Base-by-base conservation (phyloP, 805 yeast species). In the Saccharomycopsis capsularis region DNA sequence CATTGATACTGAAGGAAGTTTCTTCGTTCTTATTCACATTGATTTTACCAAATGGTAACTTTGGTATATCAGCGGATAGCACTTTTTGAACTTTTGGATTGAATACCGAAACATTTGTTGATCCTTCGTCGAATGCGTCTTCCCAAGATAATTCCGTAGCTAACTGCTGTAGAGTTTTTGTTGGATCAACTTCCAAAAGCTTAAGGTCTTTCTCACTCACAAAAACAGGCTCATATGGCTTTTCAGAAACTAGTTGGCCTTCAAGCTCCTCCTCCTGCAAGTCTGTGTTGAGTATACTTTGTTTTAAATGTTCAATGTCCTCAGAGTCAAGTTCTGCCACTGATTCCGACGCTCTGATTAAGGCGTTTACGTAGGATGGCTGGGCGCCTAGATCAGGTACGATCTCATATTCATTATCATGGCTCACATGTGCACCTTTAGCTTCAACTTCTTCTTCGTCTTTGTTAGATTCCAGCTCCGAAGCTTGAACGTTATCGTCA, bases 221-320 rank as follows among this genome's bases (percentile, higher is more conserved):
- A 50, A 78, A 78, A n/a, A 56, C 56, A 0, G 91, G 91, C 61
- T 85, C 93, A 59, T 76, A 85, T 2, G 79, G 83, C 57, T 78
- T 82, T 55, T 81, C 85, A 43, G 74, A 69, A 4, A 82, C 70
- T 19, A 79, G 60, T 2, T 71, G 74, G 5, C 45, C 36, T 37
- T 59, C 55, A n/a, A n/a, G n/a, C 13, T 48, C 58, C 9, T 47
- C 44, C 37, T 47, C 48, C 36, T 45, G 63, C 65, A 63, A 9
- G 60, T 46, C 48, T 13, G 40, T 24, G 11, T 40, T 45, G 27
- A 46, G 18, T 15, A 41, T 30, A 13, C 32, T 29, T 29, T 29
- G 32, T 29, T 29, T 29, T 13, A 29, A 29, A 7, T 29, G 36
- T 6, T 32, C 43, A 23, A 40, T 40, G 13, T 40, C 40, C 15